Evolutionary conservation across 495 filamentous ascomycete genomes (phyloP).

Genomic region (Xylaria sp.): DNA sequence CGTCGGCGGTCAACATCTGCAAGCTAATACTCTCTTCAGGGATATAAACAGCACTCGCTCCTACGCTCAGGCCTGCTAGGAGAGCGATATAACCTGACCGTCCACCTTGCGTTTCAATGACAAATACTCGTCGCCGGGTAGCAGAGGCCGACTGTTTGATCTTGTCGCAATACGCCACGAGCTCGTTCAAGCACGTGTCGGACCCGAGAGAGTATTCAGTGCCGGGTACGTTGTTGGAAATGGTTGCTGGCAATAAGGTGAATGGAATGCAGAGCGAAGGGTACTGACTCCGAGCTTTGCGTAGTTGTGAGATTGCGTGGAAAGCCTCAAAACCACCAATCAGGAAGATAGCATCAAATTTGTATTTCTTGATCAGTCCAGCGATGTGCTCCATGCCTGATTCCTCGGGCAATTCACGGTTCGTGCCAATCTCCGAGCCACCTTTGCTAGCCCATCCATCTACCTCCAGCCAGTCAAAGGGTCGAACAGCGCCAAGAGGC

Average conservation of each 20-base stretch:
- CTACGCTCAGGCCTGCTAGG: conserved; percentile 85
- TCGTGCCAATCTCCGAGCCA: conserved; percentile 97
- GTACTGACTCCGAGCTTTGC: conserved; percentile 78
- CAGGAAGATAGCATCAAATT: conserved; percentile 89
- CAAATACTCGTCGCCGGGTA: conserved; percentile 90
- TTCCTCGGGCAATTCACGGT: conserved; percentile 86
- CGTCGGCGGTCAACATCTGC: conserved; percentile 90
- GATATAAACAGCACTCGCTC: conserved; percentile 95
- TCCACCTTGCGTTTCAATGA: conserved; percentile 97
- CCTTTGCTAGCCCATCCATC: conserved; percentile 96
- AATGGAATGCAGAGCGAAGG: conserved; percentile 92
- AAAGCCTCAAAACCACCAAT: conserved; percentile 98
- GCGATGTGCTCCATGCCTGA: conserved; percentile 86
- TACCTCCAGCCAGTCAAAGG: conserved; percentile 90
- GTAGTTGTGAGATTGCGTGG: conserved; percentile 85
- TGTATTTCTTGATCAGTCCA: conserved; percentile 80
- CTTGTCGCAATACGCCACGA: conserved; percentile 94
- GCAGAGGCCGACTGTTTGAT: conserved; percentile 97
- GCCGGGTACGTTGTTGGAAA: conserved; percentile 97
- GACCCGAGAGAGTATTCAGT: conserved; percentile 97
- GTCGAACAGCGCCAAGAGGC: conserved; percentile 81
- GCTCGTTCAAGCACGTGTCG: conserved; percentile 96
- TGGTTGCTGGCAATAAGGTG: conserved; percentile 91
- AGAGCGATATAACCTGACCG: conserved; percentile 94
- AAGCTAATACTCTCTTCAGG: conserved; percentile 96